Conservation (phyloP, 2,329 filamentous ascomycete species). For the Talaromyces verruculosus region DNA sequence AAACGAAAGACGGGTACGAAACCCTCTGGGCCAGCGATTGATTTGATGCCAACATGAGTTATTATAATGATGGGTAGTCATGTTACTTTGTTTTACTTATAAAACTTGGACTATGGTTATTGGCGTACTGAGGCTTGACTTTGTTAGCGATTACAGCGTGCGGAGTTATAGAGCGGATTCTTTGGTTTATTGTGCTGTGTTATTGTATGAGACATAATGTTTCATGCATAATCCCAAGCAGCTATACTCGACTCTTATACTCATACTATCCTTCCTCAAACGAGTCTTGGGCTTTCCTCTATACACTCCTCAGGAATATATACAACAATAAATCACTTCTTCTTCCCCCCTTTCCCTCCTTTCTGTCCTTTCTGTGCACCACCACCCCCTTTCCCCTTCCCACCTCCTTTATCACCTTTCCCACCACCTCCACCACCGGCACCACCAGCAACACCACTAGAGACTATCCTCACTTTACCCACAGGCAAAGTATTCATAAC, state of each 20-base stretch:
- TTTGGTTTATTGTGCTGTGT: neutral
- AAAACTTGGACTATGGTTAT: slow-evolving; percentile 2
- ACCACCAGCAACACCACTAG: slow-evolving; percentile 57
- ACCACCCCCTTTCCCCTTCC: slow-evolving; percentile 34
- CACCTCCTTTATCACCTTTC: slow-evolving; percentile 22
- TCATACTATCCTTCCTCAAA: neutral
- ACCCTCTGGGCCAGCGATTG: slow-evolving; percentile 32
- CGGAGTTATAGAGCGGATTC: neutral
- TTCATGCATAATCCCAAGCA: neutral
- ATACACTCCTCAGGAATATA: neutral
- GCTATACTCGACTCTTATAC: neutral
- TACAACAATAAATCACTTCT: slow-evolving; percentile 33
- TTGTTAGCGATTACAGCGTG: neutral
- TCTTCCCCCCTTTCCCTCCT: slow-evolving; percentile 41
- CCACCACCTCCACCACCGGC: slow-evolving; percentile 44
- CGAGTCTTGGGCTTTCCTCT: neutral
- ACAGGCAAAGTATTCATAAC: slow-evolving; percentile 78
- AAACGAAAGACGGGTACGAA: slow-evolving; percentile 26
- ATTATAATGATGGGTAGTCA: neutral
- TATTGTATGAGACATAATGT: neutral
- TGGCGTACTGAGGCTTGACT: neutral
- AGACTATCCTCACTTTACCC: slow-evolving; percentile 75
- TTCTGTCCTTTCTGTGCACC: slow-evolving; percentile 22
- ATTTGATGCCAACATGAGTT: slow-evolving; percentile 41
- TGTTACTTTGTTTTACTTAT: neutral